A percentile compares a stretch with the other conserved stretches of the same genome.
Evolutionary conservation across 2,329 filamentous ascomycete genomes (phyloP).

Genomic region (Chaetomiaceae sp.): DNA sequence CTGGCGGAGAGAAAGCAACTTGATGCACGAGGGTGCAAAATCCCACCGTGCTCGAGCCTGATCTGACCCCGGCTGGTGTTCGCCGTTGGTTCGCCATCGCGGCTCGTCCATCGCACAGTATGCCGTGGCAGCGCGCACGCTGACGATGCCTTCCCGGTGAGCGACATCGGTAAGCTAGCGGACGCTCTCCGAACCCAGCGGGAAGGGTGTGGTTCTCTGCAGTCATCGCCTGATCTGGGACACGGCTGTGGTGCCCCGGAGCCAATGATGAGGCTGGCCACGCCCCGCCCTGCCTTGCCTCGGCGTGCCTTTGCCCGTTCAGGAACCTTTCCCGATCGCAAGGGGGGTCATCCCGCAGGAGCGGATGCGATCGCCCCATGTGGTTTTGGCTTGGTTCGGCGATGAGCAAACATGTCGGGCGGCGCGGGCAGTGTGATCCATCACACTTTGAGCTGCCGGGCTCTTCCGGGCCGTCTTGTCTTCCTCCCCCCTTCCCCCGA

Average conservation of each 20-base stretch:
- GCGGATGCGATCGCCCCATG: conserved; percentile 12
- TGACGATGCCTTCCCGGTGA: background rate
- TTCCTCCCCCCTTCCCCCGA: too few species aligned
- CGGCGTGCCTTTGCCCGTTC: conserved; percentile 15
- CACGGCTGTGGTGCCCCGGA: conserved; percentile 19
- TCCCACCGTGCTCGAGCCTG: background rate
- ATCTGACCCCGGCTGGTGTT: background rate
- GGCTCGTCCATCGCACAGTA: conserved; percentile 9
- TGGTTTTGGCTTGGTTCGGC: conserved; percentile 3
- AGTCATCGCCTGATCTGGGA: conserved; percentile 25
- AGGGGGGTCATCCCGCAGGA: conserved; percentile 10
- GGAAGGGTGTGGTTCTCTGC: conserved; percentile 26
- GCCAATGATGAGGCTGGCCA: conserved; percentile 20
- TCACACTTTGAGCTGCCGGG: background rate
- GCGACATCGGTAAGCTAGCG: conserved; percentile 23
- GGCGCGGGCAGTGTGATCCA: background rate
- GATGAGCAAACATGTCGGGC: background rate
- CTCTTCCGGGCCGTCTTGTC: too few species aligned
- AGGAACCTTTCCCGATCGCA: conserved; percentile 25
- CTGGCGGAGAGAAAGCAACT: background rate
- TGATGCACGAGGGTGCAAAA: background rate
- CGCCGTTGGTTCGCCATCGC: too few species aligned
- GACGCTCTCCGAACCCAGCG: conserved; percentile 24
- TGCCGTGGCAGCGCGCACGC: background rate
- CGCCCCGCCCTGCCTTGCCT: background rate